Evolutionary conservation across 371 early-diverging fungal genomes (phyloP), one percentile per base, ranked within the genome.

Genomic region (Mucor piriformis): DNA sequence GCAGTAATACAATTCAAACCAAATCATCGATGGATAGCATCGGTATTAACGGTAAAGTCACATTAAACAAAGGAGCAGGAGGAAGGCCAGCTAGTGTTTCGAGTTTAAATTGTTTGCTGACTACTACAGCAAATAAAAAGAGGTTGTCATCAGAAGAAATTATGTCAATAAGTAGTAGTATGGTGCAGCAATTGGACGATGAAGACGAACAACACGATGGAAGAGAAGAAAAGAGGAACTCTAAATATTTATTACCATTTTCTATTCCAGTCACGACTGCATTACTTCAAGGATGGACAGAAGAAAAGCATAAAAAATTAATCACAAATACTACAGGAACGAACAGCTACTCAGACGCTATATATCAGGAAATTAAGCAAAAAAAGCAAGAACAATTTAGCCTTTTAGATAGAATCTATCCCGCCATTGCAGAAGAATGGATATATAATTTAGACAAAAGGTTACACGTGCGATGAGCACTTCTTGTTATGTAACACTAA

Each of bases 381-480:
- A 61, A 64, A 27, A 69, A 58, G 42, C 54, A 57, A 40, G 64
- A 63, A 32, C 52, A 54, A 7, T 34, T 42, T 32, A 53, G 61
- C 54, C 27, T 54, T 20, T 49, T 56, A 13, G 64, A 69, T 34
- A 63, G 61, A 57, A 49, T 69, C 8, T 52, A 50, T 29, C 69
- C 69, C 5, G 23, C 40, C 8, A 61, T 69, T 25, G 24, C 61
- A 20, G 57, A 64, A 35, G 65, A 69, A 49, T 69, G 69, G 69
- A 16, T 69, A n/a, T 50, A 38, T 37, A 6, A 34, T 15, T 35
- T 69, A 12, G 61, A 69, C 35, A 58, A 50, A 33, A 51, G 42
- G 34, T 25, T 64, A 21, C 16, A 21, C 37, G 16, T 38, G 34
- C 29, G 43, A 49, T 40, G 20, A 29, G 29, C 8, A 29, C 29